phyloP scores from a whole-genome alignment of 139 green algal genomes.

The Raphidocelis subcapitata region DNA sequence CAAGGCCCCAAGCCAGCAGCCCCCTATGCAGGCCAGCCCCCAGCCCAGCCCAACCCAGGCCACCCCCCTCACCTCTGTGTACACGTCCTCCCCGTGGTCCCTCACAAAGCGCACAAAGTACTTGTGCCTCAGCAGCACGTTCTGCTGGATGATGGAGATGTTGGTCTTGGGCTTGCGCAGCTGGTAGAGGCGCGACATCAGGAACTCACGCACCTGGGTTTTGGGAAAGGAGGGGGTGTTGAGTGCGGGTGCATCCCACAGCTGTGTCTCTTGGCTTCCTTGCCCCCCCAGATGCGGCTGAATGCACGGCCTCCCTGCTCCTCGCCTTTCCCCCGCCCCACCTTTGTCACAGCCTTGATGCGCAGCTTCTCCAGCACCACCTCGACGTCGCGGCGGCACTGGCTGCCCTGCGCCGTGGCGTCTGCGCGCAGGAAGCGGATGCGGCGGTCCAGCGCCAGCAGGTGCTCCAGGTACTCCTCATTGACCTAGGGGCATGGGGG shows the following conservation, averaged over 20 bases:
- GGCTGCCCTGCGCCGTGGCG: constrained; percentile 22
- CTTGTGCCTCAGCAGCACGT: constrained; percentile 85
- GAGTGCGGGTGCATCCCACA: too few species aligned
- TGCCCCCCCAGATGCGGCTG: too few species aligned
- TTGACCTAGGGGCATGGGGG: constrained; percentile 33
- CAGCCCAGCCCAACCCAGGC: not conserved
- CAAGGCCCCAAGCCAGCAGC: not conserved
- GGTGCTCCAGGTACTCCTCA: constrained; percentile 76
- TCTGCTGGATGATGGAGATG: constrained; percentile 90
- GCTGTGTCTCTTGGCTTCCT: too few species aligned
- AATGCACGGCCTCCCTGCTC: too few species aligned
- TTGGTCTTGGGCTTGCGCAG: constrained; percentile 95
- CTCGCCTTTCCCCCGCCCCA: constrained; percentile 2
- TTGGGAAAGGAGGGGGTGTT: not conserved
- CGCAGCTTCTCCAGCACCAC: constrained; percentile 88
- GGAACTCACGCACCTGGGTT: constrained; percentile 68
- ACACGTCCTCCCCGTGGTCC: constrained; percentile 68
- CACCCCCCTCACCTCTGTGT: constrained; percentile 58
- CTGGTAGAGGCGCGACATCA: constrained; percentile 79
- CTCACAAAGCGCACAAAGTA: constrained; percentile 77
- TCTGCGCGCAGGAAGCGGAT: constrained; percentile 67
- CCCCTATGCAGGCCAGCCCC: not conserved
- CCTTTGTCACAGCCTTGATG: constrained; percentile 72
- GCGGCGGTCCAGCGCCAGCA: constrained; percentile 75
- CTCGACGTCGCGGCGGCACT: constrained; percentile 72